Percentiles rank a stretch among this genome's conserved stretches.
Evolutionary conservation across 805 yeast genomes (phyloP).

Genomic region (Metschnikowia hibisci): DNA sequence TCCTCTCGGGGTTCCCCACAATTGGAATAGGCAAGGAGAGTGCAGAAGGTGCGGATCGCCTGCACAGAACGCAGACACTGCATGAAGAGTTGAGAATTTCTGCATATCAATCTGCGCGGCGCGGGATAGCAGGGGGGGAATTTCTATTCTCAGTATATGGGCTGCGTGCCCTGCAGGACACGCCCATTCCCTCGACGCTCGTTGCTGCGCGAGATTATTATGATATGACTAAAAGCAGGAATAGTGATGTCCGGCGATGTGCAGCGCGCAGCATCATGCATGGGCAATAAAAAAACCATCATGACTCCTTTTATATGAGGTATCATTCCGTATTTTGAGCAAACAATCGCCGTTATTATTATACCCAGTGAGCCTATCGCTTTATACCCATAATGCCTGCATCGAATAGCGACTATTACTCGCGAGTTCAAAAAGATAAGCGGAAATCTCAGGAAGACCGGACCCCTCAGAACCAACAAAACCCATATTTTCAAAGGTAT

Average conservation of each 20-base stretch:
- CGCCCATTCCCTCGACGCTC: not conserved
- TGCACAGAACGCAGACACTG: not conserved
- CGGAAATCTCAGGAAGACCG: not conserved
- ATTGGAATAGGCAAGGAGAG: not conserved
- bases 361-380: not conserved
- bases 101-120: not conserved
- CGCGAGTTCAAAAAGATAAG: conserved; percentile 3
- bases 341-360: not conserved
- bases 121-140: not conserved
- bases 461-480: conserved; percentile 1
- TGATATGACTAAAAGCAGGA: conserved; percentile 2
- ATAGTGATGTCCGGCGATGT: not conserved
- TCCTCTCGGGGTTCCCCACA: conserved; percentile 4
- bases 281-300: not conserved
- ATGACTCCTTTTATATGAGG: not conserved
- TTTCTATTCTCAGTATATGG: conserved; percentile 1
- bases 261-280: conserved; percentile 1
- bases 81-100: not conserved
- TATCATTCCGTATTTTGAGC: not conserved
- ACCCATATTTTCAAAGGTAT: conserved; percentile 7
- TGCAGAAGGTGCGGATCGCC: not conserved
- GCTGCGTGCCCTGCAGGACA: not conserved
- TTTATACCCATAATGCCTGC: conserved; percentile 3
- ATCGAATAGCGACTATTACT: conserved; percentile 14
- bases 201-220: conserved; percentile 1